Conservation (phyloP, 2,329 filamentous ascomycete genomes). For the Beauveria bassiana region DNA sequence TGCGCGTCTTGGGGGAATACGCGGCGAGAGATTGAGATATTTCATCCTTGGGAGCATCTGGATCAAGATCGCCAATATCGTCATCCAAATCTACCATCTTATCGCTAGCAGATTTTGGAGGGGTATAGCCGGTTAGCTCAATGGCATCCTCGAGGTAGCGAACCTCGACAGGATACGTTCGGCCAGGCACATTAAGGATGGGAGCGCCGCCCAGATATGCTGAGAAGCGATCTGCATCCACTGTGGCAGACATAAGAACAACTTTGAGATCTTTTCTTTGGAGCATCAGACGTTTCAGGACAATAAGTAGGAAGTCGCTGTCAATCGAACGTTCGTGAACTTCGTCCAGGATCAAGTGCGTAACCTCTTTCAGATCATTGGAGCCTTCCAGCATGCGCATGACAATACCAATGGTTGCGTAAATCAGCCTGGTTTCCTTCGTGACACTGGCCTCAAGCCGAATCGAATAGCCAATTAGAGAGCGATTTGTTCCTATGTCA, state of each 20-base stretch:
- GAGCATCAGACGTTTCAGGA: slow-evolving; percentile 73
- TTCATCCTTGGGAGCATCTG: slow-evolving; percentile 41
- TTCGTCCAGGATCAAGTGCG: slow-evolving; percentile 93
- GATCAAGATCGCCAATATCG: slow-evolving; percentile 43
- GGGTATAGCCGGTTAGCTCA: slow-evolving; percentile 71
- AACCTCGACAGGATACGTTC: slow-evolving; percentile 86
- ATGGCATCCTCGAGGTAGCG: slow-evolving; percentile 89
- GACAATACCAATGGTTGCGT: slow-evolving; percentile 88
- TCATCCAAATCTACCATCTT: slow-evolving; percentile 58
- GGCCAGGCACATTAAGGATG: slow-evolving; percentile 81
- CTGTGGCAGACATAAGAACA: slow-evolving; percentile 93
- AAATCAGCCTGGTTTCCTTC: slow-evolving; percentile 75
- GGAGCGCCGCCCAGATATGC: slow-evolving; percentile 79
- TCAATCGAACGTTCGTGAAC: slow-evolving; percentile 96
- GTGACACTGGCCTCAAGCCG: slow-evolving; percentile 82
- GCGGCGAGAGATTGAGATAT: slow-evolving; percentile 57
- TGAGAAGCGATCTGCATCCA: slow-evolving; percentile 87
- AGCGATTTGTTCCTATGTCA: slow-evolving; percentile 74
- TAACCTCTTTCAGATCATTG: slow-evolving; percentile 79
- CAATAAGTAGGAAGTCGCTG: slow-evolving; percentile 90
- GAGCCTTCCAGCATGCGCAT: slow-evolving; percentile 93
- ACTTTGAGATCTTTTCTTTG: slow-evolving; percentile 80
- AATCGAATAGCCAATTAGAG: slow-evolving; percentile 90
- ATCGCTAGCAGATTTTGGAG: slow-evolving; percentile 34
- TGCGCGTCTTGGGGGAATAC: slow-evolving; percentile 71